Percentiles rank a stretch among this genome's conserved stretches.
phyloP scores from a whole-genome alignment of 768 basidiomycete genomes.

The Suillus occidentalis region DNA sequence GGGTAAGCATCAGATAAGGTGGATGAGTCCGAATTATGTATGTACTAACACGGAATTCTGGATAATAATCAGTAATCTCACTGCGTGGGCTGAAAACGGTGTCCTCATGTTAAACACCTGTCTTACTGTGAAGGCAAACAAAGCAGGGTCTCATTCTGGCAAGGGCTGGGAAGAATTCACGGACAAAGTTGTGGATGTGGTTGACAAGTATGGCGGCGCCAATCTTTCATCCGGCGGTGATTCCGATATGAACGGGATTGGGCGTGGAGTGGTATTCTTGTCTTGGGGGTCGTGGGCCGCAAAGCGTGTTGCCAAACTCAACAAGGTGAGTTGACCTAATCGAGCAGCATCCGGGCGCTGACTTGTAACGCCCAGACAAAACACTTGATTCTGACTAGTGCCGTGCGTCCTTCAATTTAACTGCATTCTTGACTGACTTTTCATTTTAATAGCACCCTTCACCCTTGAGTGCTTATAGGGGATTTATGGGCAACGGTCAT shows the following conservation, averaged over 20 bases:
- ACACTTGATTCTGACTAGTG: conserved; percentile 76
- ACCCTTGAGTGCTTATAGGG: conserved; percentile 71
- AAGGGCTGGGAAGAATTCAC: conserved; percentile 94
- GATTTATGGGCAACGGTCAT: conserved; percentile 88
- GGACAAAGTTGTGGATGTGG: conserved; percentile 73
- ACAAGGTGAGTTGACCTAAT: conserved; percentile 49
- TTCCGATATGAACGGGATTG: conserved; percentile 47
- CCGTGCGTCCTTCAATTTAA: conserved; percentile 47
- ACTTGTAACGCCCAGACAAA: conserved; percentile 50
- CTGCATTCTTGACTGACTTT: conserved; percentile 28
- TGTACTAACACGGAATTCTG: conserved; percentile 3
- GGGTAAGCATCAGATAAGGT: conserved; percentile 53
- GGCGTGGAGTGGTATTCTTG: conserved; percentile 81
- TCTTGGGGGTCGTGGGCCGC: conserved; percentile 90
- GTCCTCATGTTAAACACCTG: conserved; percentile 93
- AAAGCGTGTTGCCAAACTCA: conserved; percentile 77
- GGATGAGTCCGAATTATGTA: conserved; percentile 5
- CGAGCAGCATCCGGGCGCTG: neutral
- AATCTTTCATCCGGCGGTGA: conserved; percentile 47
- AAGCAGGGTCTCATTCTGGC: conserved; percentile 79
- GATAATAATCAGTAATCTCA: conserved; percentile 60
- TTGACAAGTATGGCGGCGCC: conserved; percentile 75
- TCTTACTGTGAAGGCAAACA: conserved; percentile 76
- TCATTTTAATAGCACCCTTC: conserved; percentile 69
- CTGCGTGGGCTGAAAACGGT: conserved; percentile 79